phyloP scores from a whole-genome alignment of 257 asterid genomes.

The Lantana camara region DNA sequence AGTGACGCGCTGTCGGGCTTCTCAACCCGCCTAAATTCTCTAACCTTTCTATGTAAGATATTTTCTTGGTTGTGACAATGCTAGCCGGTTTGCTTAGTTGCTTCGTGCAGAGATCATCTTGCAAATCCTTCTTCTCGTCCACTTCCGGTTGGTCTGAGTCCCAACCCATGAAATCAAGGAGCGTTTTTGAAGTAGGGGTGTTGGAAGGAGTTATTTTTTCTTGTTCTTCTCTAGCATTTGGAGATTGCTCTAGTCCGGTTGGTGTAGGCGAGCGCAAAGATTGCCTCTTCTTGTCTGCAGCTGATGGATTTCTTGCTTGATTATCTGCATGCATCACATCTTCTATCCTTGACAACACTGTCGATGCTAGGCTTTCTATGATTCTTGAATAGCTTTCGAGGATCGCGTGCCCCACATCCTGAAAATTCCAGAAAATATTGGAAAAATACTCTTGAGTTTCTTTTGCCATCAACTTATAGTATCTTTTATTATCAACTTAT shows the following conservation, averaged over 20 bases:
- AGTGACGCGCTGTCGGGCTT: conserved; percentile 93
- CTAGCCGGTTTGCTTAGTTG: conserved; percentile 37
- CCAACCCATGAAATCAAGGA: conserved; percentile 66
- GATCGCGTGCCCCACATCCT: conserved; percentile 94
- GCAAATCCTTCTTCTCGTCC: conserved; percentile 31
- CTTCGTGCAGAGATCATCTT: conserved; percentile 31
- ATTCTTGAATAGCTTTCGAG: conserved; percentile 93
- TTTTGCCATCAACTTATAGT: too few relatives aligned
- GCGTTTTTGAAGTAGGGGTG: conserved; percentile 45
- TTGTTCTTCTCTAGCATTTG: conserved; percentile 25
- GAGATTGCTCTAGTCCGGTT: neutral
- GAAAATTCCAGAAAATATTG: conserved; percentile 22
- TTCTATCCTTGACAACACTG: conserved; percentile 77
- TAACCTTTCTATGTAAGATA: conserved; percentile 67
- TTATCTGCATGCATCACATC: conserved; percentile 76
- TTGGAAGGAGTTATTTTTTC: conserved; percentile 28
- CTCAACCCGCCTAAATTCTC: conserved; percentile 71
- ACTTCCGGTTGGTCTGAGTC: conserved; percentile 38
- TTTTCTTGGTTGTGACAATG: conserved; percentile 50
- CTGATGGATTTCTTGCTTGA: conserved; percentile 43
- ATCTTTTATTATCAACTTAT: too few relatives aligned
- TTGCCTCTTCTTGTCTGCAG: conserved; percentile 39
- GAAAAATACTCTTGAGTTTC: too few relatives aligned
- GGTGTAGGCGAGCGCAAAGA: conserved; percentile 13
- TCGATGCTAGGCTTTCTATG: conserved; percentile 78